phyloP scores from a whole-genome alignment of 2,329 filamentous ascomycete species.

The Paracorniculantispora psalliotae region DNA sequence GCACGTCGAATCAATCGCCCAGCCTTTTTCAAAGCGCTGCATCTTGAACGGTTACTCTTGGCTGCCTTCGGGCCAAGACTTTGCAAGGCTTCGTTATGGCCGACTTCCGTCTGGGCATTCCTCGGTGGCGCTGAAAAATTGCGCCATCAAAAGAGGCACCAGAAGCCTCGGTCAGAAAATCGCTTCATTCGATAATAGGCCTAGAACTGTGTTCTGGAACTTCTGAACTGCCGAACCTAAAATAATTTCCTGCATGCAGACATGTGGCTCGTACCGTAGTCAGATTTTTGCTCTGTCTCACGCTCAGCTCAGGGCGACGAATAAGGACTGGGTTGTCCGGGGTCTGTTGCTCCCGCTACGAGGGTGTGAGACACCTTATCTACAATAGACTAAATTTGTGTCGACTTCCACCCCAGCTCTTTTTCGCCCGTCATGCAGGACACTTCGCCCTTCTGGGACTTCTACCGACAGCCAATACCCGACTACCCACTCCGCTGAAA shows the following conservation, averaged over 20 bases:
- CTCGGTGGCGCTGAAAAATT: not conserved
- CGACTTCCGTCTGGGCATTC: slow-evolving; percentile 2
- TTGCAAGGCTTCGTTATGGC: not conserved
- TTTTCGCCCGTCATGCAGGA: not conserved
- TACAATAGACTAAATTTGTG: not conserved
- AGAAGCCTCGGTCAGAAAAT: too few species aligned
- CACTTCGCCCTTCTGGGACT: not conserved
- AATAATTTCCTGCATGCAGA: not conserved
- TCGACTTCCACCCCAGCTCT: not conserved
- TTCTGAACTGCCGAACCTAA: too few species aligned
- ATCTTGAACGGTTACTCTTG: not conserved
- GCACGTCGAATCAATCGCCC: not conserved
- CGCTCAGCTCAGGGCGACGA: not conserved
- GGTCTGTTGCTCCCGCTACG: not conserved
- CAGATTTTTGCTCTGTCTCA: not conserved
- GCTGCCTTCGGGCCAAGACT: not conserved
- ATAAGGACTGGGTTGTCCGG: too few species aligned
- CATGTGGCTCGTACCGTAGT: not conserved
- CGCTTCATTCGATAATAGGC: too few species aligned
- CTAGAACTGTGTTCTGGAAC: too few species aligned
- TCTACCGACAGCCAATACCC: not conserved
- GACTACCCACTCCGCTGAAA: not conserved
- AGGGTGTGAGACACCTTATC: not conserved
- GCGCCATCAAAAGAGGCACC: not conserved
- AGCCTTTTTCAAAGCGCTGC: not conserved